Base-by-base conservation (phyloP, 2,329 filamentous ascomycete species). In the Venturia aucupariae region DNA sequence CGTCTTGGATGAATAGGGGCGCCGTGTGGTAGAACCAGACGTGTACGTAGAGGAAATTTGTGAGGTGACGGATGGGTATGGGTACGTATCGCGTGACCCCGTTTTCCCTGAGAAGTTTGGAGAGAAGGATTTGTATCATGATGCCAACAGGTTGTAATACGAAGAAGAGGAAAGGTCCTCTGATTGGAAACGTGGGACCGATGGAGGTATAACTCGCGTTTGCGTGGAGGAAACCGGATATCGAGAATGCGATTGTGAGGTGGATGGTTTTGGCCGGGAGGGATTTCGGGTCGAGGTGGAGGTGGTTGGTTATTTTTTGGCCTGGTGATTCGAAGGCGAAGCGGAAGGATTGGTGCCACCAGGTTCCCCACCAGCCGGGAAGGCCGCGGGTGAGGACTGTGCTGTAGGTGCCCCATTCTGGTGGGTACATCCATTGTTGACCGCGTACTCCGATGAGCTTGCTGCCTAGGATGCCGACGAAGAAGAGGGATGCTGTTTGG, bases 331-430 rank as follows among this genome's bases (percentile, higher is more conserved):
- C 76, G 71, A 93, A 92, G 2, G 84, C 85, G 64, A 86, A 82
- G 0, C 92, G 88, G 76, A 96, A 95, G 2, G 88, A 87, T 75
- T 97, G 92, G 74, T 97, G 93, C 93, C 93, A 97, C 82, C 86
- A 93, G 27, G 80, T 81, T 55, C 89, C 87, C 93, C 93, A 97
- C 76, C 88, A 89, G 0, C 92, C 92, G 0, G 84, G 81, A 1
- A 97, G 79, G 0, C 93, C 92, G 65, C 84, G 80, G 67, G 91
- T 84, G 13, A 87, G 75, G 1, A 92, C 79, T 32, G 79, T 75
- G 0, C 70, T 46, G 67, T 81, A 80, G 2, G 76, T 71, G 0
- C 85, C 85, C 75, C 82, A 88, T 15, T 76, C 74, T n/a, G 81
- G 78, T 0, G 83, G 79, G 70, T 88, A 88, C 67, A 86, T 78